phyloP scores from a whole-genome alignment of 2,329 filamentous ascomycete genomes.

The Monascus ruber region DNA sequence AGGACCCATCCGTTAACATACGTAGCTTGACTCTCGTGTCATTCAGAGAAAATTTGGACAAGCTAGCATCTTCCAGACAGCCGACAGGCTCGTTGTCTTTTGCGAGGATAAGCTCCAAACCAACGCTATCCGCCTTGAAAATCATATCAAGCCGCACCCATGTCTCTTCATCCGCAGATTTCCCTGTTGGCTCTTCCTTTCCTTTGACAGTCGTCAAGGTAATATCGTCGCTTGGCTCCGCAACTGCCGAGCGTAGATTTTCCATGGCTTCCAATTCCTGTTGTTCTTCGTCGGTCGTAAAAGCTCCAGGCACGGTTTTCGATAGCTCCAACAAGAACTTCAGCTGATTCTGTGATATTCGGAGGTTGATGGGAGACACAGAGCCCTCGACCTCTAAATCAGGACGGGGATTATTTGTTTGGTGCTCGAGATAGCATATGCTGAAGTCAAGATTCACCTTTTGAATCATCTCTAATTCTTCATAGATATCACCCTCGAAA shows the following conservation, averaged over 20 bases:
- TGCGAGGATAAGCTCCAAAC: constrained; percentile 74
- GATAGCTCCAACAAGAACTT: constrained; percentile 83
- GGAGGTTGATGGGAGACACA: constrained; percentile 87
- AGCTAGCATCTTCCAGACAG: constrained; percentile 63
- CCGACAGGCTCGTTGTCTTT: constrained; percentile 66
- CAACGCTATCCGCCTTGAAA: constrained; percentile 79
- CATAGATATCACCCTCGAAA: constrained; percentile 58
- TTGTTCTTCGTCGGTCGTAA: constrained; percentile 61
- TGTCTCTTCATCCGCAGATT: constrained; percentile 51
- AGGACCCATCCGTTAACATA: constrained; percentile 80
- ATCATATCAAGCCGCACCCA: constrained; percentile 93
- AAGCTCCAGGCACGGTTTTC: constrained; percentile 75
- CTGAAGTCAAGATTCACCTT: constrained; percentile 91
- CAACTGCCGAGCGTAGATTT: constrained; percentile 52
- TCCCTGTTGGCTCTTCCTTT: constrained; percentile 36
- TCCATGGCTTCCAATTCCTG: constrained; percentile 63
- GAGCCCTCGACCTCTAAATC: constrained; percentile 84
- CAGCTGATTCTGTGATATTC: constrained; percentile 80
- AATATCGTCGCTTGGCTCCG: constrained; percentile 38
- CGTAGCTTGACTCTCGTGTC: constrained; percentile 83
- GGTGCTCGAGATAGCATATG: constrained; percentile 84
- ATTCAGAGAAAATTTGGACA: constrained; percentile 90
- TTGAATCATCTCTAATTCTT: constrained; percentile 93
- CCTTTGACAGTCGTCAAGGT: constrained; percentile 41
- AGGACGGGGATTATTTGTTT: constrained; percentile 61